A percentile compares a stretch with the other conserved stretches of the same genome.
Conservation (phyloP, 1,139 yeast species). For the Yamadazyma blattariae region DNA sequence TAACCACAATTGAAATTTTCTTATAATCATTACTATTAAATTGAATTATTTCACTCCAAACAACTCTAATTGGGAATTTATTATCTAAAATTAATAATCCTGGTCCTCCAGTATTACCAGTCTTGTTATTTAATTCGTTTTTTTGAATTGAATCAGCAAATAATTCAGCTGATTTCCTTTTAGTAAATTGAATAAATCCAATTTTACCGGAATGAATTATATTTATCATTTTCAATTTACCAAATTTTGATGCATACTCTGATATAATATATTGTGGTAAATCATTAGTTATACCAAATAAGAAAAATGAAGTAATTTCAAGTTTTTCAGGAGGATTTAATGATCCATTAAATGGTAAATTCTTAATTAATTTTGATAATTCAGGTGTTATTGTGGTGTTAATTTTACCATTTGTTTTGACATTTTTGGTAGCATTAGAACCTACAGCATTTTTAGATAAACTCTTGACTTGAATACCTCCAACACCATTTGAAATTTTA, state of each 20-base stretch:
- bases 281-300: constrained; percentile 70
- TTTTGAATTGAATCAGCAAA: constrained; percentile 43
- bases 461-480: neutral
- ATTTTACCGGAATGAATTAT: constrained; percentile 63
- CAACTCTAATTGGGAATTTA: constrained; percentile 51
- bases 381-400: constrained; percentile 24
- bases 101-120: constrained; percentile 22
- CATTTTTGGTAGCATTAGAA: neutral
- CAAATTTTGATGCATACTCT: constrained; percentile 44
- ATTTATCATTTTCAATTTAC: constrained; percentile 47
- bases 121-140: constrained; percentile 20
- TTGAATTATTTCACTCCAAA: constrained; percentile 62
- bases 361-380: constrained; percentile 47
- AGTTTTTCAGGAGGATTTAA: constrained; percentile 32
- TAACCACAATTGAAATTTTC: constrained; percentile 53
- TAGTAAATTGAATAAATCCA: constrained; percentile 58
- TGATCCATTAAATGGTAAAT: constrained; percentile 61
- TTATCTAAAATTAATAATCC: constrained; percentile 33
- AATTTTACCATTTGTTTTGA: constrained; percentile 7
- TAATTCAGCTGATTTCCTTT: constrained; percentile 51
- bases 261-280: constrained; percentile 61
- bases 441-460: too few relatives aligned
- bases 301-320: constrained; percentile 52
- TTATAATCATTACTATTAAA: constrained; percentile 51
- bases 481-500: constrained; percentile 9